Percentiles rank a stretch among this genome's conserved stretches.
These are phyloP conservation scores for Leptomonas pyrrhocoris DNA, from an alignment of 208 protist genomes.

Conservation along the genomic window DNA sequence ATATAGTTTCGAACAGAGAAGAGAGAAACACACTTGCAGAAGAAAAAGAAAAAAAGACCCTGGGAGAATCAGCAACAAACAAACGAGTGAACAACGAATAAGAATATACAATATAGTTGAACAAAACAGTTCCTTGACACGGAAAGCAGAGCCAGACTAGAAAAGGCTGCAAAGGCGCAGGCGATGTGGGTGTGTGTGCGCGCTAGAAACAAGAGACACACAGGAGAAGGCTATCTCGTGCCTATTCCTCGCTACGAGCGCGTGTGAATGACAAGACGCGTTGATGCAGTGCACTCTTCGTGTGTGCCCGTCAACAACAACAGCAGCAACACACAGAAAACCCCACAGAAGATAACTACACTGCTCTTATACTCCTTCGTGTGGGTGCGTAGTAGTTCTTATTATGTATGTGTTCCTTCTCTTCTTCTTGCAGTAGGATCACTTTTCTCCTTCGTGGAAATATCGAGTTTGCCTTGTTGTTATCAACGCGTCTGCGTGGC, in stretches of 20 bases:
- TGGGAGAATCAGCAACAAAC: neutral
- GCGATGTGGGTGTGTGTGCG: too few species aligned
- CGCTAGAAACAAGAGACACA: too few species aligned
- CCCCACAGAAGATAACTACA: neutral
- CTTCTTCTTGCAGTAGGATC: neutral
- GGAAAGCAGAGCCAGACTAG: constrained; percentile 6
- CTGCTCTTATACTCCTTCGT: too few species aligned
- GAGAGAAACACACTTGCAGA: neutral
- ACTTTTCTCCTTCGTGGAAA: neutral
- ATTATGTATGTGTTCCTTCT: neutral
- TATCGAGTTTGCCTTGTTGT: neutral
- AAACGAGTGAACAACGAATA: neutral
- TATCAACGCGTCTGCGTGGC: constrained; percentile 5
- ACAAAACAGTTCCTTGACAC: constrained; percentile 13
- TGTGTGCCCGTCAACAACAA: too few species aligned
- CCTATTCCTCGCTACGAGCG: neutral
- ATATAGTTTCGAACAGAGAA: neutral
- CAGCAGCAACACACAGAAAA: neutral
- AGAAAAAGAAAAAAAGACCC: neutral
- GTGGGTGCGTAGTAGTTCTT: too few species aligned
- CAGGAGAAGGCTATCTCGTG: neutral
- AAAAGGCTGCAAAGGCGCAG: neutral
- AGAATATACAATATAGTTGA: constrained; percentile 8
- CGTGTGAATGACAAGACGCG: too few species aligned
- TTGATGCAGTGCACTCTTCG: too few species aligned